phyloP scores from a whole-genome alignment of 2,329 filamentous ascomycete genomes.

The Nigrospora sphaerica region DNA sequence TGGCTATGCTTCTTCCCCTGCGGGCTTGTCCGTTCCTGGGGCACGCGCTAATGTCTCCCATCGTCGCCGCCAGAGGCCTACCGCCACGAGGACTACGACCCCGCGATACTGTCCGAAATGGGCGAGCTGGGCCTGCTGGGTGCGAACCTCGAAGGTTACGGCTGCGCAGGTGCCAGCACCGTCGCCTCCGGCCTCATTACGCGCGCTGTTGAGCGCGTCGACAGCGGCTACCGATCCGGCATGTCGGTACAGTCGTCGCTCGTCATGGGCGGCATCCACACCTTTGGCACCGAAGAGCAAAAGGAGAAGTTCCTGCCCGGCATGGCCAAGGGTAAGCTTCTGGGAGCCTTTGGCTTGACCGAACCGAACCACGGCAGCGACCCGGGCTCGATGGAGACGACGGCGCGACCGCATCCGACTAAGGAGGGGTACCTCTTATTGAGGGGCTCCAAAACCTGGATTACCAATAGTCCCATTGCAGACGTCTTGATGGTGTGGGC shows the following conservation, averaged over 20 bases:
- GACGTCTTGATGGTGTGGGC: constrained; percentile 88
- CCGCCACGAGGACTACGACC: constrained; percentile 79
- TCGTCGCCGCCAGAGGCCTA: constrained; percentile 29
- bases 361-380: constrained; percentile 92
- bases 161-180: constrained; percentile 79
- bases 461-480: constrained; percentile 87
- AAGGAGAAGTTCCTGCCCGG: constrained; percentile 77
- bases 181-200: constrained; percentile 88
- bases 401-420: constrained; percentile 74
- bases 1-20: neutral
- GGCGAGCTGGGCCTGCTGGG: constrained; percentile 84
- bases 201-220: constrained; percentile 81
- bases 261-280: constrained; percentile 88
- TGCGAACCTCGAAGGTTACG: constrained; percentile 80
- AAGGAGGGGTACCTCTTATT: constrained; percentile 77
- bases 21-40: neutral
- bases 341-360: constrained; percentile 84
- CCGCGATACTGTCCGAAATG: constrained; percentile 83
- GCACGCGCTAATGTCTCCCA: too few species aligned
- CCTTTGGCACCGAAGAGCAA: constrained; percentile 79
- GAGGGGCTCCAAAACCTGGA: constrained; percentile 87
- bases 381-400: constrained; percentile 84
- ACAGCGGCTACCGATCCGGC: constrained; percentile 84
- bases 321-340: constrained; percentile 74
- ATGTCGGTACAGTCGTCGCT: constrained; percentile 92